A percentile compares a stretch with the other conserved stretches of the same genome.
phyloP scores from a whole-genome alignment of 441 rosid genomes.

The Syzygium malaccense region DNA sequence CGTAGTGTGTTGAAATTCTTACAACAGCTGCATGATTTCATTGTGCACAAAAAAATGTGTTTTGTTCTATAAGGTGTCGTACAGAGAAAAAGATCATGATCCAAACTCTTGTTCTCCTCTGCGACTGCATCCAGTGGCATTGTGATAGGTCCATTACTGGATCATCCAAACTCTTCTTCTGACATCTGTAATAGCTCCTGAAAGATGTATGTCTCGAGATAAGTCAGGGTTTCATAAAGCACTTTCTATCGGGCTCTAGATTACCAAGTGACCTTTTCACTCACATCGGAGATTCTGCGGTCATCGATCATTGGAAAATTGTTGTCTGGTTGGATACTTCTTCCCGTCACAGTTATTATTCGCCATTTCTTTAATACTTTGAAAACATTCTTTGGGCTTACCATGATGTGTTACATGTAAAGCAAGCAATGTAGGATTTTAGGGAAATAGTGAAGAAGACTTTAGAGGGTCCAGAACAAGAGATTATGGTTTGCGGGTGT shows the following conservation, averaged over 20 bases:
- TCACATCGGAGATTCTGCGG: background rate
- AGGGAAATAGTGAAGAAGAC: background rate
- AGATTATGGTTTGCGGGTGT: background rate
- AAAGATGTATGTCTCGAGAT: background rate
- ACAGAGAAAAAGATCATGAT: background rate
- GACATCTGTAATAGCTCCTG: background rate
- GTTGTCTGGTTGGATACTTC: background rate
- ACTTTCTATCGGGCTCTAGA: background rate
- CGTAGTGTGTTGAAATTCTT: background rate
- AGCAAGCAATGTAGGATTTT: background rate
- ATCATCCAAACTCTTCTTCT: background rate
- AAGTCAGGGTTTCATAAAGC: background rate
- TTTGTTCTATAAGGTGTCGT: background rate
- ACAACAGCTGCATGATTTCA: background rate
- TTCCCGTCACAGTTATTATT: background rate
- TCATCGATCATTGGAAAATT: background rate
- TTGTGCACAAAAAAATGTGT: background rate
- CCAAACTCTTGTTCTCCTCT: background rate
- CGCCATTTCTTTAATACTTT: background rate
- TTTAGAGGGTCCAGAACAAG: background rate
- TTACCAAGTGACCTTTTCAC: background rate
- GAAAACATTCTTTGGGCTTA: background rate
- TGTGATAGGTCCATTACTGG: background rate
- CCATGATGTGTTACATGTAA: background rate
- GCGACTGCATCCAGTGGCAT: background rate